Conservation (phyloP, 1,284 basidiomycete species). For the Neolentinus lepideus region DNA sequence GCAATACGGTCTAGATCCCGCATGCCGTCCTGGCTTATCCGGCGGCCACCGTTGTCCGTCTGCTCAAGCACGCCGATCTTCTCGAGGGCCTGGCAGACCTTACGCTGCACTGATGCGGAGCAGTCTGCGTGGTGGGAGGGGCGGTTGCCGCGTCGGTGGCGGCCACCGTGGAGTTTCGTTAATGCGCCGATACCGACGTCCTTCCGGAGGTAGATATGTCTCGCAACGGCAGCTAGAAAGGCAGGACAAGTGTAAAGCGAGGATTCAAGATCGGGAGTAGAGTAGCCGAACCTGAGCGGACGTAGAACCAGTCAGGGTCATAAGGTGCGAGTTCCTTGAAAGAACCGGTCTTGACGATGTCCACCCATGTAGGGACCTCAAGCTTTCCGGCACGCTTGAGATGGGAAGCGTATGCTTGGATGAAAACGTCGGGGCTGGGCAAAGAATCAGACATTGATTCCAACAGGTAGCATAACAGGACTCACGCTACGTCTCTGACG, state of each 20-base stretch:
- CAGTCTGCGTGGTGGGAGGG: constrained; percentile 91
- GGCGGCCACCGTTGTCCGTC: constrained; percentile 89
- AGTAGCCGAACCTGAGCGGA: constrained; percentile 80
- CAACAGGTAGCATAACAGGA: neutral
- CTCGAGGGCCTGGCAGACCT: constrained; percentile 93
- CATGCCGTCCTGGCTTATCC: constrained; percentile 95
- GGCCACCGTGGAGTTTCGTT: constrained; percentile 94
- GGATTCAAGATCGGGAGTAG: constrained; percentile 8
- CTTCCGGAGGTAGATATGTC: constrained; percentile 99
- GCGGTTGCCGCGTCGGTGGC: constrained; percentile 92
- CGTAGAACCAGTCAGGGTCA: constrained; percentile 99
- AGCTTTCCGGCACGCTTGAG: constrained; percentile 96
- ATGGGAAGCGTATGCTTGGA: constrained; percentile 88
- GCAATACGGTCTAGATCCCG: constrained; percentile 99
- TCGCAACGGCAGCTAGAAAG: constrained; percentile 85
- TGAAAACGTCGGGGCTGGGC: constrained; percentile 82
- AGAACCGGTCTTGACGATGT: constrained; percentile 97
- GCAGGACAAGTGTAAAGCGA: neutral
- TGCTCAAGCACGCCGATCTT: constrained; percentile 98
- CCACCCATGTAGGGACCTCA: constrained; percentile 98
- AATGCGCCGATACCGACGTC: constrained; percentile 96
- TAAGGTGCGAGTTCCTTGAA: constrained; percentile 99
- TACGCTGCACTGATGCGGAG: constrained; percentile 85
- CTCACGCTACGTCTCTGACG: constrained; percentile 85
- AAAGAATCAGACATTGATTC: constrained; percentile 1